Evolutionary conservation across 805 yeast genomes (phyloP).

Genomic region (Zygotorulaspora sp.): DNA sequence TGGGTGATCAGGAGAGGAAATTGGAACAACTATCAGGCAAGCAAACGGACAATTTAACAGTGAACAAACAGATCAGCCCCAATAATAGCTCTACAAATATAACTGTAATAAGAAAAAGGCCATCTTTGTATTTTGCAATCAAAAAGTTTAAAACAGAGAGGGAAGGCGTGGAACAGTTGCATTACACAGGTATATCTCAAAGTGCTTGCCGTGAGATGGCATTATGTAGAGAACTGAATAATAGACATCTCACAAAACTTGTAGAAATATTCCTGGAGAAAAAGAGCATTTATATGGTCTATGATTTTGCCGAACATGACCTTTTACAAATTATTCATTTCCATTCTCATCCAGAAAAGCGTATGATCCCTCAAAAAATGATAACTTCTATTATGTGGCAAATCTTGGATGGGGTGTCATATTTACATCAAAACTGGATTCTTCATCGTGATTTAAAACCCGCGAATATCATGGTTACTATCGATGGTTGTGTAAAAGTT

Average conservation of each 20-base stretch:
- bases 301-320: conserved; percentile 96
- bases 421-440: conserved; percentile 93
- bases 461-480: conserved; percentile 94
- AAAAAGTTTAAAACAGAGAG: conserved; percentile 93
- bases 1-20: conserved; percentile 4
- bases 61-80: not conserved
- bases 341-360: conserved; percentile 85
- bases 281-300: conserved; percentile 88
- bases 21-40: not conserved
- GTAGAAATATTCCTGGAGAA: conserved; percentile 82
- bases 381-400: conserved; percentile 89
- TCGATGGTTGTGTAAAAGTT: conserved; percentile 85
- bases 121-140: conserved; percentile 63
- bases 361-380: conserved; percentile 71
- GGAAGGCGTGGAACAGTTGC: conserved; percentile 75
- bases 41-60: not conserved
- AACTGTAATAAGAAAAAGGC: conserved; percentile 10
- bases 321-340: conserved; percentile 87
- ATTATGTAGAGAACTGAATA: conserved; percentile 78
- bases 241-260: conserved; percentile 73
- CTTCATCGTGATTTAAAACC: conserved; percentile 95
- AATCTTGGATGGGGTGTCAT: conserved; percentile 84
- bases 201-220: conserved; percentile 97
- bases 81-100: conserved; percentile 2
- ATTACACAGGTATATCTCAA: conserved; percentile 93